Base-by-base conservation (phyloP, 1,284 basidiomycete species). In the Tylopilus orsonianus region DNA sequence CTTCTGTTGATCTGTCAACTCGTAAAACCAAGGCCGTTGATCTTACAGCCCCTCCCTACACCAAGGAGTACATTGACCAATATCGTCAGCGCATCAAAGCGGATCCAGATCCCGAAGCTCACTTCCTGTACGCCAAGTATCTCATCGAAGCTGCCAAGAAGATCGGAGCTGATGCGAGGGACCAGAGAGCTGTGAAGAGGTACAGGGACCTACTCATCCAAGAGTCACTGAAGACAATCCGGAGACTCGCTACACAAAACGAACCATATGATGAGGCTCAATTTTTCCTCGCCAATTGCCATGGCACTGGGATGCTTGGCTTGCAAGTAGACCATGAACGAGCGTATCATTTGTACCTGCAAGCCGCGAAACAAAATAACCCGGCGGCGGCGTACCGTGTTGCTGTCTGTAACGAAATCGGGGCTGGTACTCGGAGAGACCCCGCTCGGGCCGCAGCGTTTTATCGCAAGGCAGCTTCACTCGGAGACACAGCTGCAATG, bases 101-200 rank as follows among this genome's bases (percentile, higher is more conserved):
- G 39, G 97, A 99, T 68, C 94, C 96, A 0, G 97, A 99, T 64
- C 94, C 96, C 0, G 97, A 99, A 69, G 91, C 95, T n/a, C 97
- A 99, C 67, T 99, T 98, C 69, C 78, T 89, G 18, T 99, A 95
- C 64, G 93, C 94, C 12, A 96, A 96, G 71, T 99, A 99, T 67
- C 84, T 99, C 50, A 96, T 99, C 67, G 97, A 99, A 65, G 97
- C 97, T n/a, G 97, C 97, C 16, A 93, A 93, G 71, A 90, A 93
- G 69, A 83, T 96, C 46, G 87, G 92, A 0, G 69, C 74, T 7
- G 76, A 80, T 34, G 79, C 81, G 7, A 82, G 79, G 55, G 92
- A 94, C 59, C 88, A 92, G 64, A 81, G 90, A 19, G 75, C 83
- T 10, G 85, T 85, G 12, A 84, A 89, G 66, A 96, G 93, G 69